Base-by-base conservation (phyloP, 176 grass and related monocot species). In the Carex myosuroides region DNA sequence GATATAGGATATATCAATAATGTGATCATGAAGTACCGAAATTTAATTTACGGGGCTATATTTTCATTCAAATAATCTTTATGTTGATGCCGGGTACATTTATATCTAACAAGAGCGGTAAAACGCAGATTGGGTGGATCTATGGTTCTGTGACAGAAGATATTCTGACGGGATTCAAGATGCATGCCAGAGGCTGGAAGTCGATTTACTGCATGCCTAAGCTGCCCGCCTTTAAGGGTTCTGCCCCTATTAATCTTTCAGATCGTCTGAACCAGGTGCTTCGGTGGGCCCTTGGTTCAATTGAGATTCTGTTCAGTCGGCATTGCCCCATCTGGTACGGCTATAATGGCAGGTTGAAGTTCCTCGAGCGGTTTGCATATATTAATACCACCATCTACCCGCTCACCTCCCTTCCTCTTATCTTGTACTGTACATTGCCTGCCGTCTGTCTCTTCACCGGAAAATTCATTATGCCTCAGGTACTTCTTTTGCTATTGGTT, bases 201-300 rank as follows among this genome's bases (percentile, higher is more conserved):
- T 96, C 93, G 61, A 96, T 96, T 63, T 93, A 96, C 81, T 93
- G 93, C 89, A 96, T 96, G 93, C 93, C 93, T 70, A 93, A 96
- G 58, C 79, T 83, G 21, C 85, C 91, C 39, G 93, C 93, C 53
- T 96, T 96, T 80, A 96, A 96, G 85, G 93, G 93, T 20, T 96
- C 93, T 53, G 93, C 93, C 85, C 93, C 93, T 33, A 96, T 96
- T 54, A 96, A 96, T 79, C 89, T 96, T 86, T 96, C 91, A n/a
- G 93, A 96, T 89, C 91, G 91, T 83, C 76, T 93, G 91, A 93
- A 96, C 84, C 93, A 96, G 86, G 93, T 96, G 79, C 90, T 96
- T 72, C 87, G 93, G 48, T 96, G 93, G 93, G 93, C 93, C 79
- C 91, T 96, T 84, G 93, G 93, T 83, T 96, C 93, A 20, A 87